These are phyloP conservation scores for Psilocybe sp. DNA, from an alignment of 768 basidiomycete genomes.

Conservation along the genomic window DNA sequence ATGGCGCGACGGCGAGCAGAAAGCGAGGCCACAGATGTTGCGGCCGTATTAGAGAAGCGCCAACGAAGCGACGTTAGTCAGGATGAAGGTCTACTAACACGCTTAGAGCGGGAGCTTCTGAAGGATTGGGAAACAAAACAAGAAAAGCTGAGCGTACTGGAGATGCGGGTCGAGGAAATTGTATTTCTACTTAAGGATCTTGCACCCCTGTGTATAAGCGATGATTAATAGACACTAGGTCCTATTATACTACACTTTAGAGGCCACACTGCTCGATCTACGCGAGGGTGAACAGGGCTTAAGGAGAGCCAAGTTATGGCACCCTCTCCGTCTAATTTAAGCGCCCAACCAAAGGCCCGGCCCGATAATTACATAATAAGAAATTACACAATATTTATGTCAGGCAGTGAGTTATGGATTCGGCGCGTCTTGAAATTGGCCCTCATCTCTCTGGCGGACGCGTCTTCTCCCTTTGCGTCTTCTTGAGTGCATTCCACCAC, in stretches of 20 bases:
- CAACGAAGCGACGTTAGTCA: slow-evolving; percentile 83
- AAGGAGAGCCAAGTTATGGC: too few relatives aligned
- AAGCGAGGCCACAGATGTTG: slow-evolving; percentile 59
- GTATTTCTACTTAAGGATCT: slow-evolving; percentile 90
- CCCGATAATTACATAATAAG: too few relatives aligned
- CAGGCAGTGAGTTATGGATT: slow-evolving; percentile 1
- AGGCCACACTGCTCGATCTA: too few relatives aligned
- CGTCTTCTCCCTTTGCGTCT: slow-evolving; percentile 21
- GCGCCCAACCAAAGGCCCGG: background rate
- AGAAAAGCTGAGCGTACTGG: slow-evolving; percentile 73
- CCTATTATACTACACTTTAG: too few relatives aligned
- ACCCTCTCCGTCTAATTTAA: too few relatives aligned
- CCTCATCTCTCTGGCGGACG: slow-evolving; percentile 14
- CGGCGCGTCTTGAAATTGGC: slow-evolving; percentile 12
- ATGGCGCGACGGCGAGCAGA: slow-evolving; percentile 71
- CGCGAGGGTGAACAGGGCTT: too few relatives aligned
- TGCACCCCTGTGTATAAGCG: slow-evolving; percentile 41
- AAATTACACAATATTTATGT: too few relatives aligned
- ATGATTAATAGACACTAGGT: slow-evolving; percentile 34
- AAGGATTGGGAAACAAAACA: slow-evolving; percentile 71
- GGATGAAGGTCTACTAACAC: slow-evolving; percentile 63
- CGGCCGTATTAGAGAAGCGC: slow-evolving; percentile 75
- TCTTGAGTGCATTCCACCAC: slow-evolving; percentile 12
- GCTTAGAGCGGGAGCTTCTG: slow-evolving; percentile 75
- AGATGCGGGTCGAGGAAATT: slow-evolving; percentile 83